Evolutionary conservation across 2,329 filamentous ascomycete species (phyloP).

Genomic region (Venturiaceae sp.): DNA sequence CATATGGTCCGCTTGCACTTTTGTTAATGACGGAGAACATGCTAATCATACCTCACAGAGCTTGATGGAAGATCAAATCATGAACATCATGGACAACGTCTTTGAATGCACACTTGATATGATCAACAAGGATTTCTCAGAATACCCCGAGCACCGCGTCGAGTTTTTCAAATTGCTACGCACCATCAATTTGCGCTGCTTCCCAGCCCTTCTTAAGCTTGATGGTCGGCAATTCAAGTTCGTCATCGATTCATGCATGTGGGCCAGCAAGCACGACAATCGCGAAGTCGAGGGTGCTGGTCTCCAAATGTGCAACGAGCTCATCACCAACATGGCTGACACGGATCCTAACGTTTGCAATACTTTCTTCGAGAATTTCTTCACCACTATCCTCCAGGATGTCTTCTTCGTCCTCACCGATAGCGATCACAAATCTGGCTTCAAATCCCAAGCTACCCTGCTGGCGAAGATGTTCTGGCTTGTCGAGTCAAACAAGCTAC

Average conservation of each 20-base stretch:
- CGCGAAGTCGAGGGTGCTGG: conserved; percentile 94
- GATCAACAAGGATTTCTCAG: conserved; percentile 99
- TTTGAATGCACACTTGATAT: conserved; percentile 98
- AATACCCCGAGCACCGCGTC: conserved; percentile 97
- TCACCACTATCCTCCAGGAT: conserved; percentile 88
- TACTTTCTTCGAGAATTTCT: conserved; percentile 97
- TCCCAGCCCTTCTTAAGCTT: conserved; percentile 86
- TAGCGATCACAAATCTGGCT: conserved; percentile 96
- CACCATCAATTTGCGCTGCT: conserved; percentile 94
- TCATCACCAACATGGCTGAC: conserved; percentile 96
- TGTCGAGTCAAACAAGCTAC: conserved; percentile 80
- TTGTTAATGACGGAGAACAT: neutral
- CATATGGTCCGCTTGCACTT: conserved; percentile 28
- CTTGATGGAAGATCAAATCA: conserved; percentile 97
- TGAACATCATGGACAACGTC: conserved; percentile 94
- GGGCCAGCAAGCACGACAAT: conserved; percentile 99
- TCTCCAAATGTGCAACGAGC: conserved; percentile 93
- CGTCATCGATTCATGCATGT: conserved; percentile 98
- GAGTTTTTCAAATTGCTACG: conserved; percentile 97
- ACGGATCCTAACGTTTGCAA: conserved; percentile 78
- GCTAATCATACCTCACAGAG: conserved; percentile 43
- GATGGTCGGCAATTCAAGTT: conserved; percentile 98
- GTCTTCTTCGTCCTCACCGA: conserved; percentile 98
- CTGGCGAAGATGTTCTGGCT: conserved; percentile 95
- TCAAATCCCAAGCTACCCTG: conserved; percentile 94